Base-by-base conservation (phyloP, 768 basidiomycete species). In the Boletus eberwhitei region DNA sequence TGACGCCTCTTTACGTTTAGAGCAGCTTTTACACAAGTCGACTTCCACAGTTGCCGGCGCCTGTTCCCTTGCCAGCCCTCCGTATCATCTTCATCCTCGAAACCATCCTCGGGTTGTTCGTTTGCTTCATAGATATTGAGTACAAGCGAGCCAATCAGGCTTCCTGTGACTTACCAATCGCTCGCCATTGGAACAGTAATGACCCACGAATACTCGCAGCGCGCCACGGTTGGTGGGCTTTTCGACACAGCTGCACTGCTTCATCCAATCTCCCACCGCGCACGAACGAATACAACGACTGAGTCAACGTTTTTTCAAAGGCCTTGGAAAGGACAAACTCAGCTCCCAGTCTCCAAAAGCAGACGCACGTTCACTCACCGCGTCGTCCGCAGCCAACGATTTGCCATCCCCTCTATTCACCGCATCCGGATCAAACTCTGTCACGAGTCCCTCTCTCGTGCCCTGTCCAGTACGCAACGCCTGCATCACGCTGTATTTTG, bases 131-230 rank as follows among this genome's bases (percentile, higher is more conserved):
- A 59, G 61, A 59, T 71, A 67, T 59, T 77, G 72, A 50, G 77
- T 73, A 72, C 24, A 57, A 24, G 43, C n/a, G 46, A 31, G 47
- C 40, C 22, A 32, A 19, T 2, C n/a, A 12, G 40, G 39, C 3
- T 36, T 34, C 3, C 17, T n/a, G 16, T 16, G 47, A 73, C 82
- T 45, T 60, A 89, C 89, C 81, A 3, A 94, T 78, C 0, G 82
- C 80, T 42, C 77, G 76, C 88, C 92, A 94, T 32, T 79, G 77
- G 64, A 92, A 95, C 19, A 93, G 68, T 29, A 84, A 70, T 1
- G 90, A 87, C 2, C 96, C 96, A 7, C 89, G 85, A 40, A 98
- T 82, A 52, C 86, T 89, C 2, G 94, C 93, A 3, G 93, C 92
- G 22, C 93, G 79, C 96, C 95, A 98, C 0, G 92, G 88, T 59